Conservation (phyloP, 2,329 filamentous ascomycete genomes). For the Fusarium avenaceum region DNA sequence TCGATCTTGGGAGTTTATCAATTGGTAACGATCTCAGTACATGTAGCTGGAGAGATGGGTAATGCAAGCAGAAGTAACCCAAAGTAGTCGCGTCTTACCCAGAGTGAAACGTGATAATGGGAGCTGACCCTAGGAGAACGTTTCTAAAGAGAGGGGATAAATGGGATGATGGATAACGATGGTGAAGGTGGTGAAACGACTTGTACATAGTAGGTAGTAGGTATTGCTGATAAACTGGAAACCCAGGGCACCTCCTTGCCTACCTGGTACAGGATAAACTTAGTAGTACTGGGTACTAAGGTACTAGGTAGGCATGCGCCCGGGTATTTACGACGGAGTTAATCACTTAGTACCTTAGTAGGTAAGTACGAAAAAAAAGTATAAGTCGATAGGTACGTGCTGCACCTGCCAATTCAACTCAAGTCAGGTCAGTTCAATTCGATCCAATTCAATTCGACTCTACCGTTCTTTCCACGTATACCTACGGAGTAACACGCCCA, state of each 20-base stretch:
- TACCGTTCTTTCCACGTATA: constrained; percentile 3
- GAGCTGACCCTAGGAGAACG: background rate
- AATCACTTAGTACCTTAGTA: too few relatives aligned
- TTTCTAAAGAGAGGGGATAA: background rate
- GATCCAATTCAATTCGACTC: background rate
- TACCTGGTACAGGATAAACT: background rate
- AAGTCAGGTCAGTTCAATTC: background rate
- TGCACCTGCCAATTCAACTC: constrained; percentile 2
- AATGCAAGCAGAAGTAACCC: constrained; percentile 29
- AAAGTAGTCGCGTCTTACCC: constrained; percentile 18
- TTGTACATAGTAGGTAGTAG: background rate
- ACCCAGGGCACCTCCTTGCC: background rate
- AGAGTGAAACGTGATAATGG: constrained; percentile 17
- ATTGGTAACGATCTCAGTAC: constrained; percentile 21
- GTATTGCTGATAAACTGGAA: background rate
- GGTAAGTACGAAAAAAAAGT: constrained; percentile 5
- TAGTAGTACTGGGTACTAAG: too few relatives aligned
- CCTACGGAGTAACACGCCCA: too few relatives aligned
- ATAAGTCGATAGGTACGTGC: constrained; percentile 23
- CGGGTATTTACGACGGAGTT: too few relatives aligned
- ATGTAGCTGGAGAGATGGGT: background rate
- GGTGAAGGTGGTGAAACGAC: background rate
- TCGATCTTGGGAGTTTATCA: constrained; percentile 17
- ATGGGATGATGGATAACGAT: too few relatives aligned
- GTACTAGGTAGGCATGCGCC: too few relatives aligned